Evolutionary conservation across 495 filamentous ascomycete genomes (phyloP).

Genomic region (Tuber brumale): DNA sequence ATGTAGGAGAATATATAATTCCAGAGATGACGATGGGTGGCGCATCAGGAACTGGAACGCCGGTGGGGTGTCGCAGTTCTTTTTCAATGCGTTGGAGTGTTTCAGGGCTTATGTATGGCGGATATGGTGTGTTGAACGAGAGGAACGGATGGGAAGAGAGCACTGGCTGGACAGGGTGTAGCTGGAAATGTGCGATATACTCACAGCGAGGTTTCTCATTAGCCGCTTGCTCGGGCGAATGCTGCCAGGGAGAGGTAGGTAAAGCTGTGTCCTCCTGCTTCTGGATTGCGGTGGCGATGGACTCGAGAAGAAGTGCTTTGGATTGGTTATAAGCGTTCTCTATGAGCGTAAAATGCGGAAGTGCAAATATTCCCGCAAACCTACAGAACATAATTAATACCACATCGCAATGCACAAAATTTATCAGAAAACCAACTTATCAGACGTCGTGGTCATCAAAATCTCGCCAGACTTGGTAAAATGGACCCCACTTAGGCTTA

Average conservation of each 20-base stretch:
- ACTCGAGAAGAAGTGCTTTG: conserved; percentile 61
- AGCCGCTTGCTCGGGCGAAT: conserved; percentile 53
- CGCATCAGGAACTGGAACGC: conserved; percentile 60
- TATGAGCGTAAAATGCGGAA: conserved; percentile 74
- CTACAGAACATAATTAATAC: conserved; percentile 30
- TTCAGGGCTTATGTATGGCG: conserved; percentile 42
- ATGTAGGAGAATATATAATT: conserved; percentile 87
- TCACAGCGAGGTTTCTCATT: conserved; percentile 72
- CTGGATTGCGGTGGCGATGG: conserved; percentile 59
- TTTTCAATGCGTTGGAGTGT: conserved; percentile 65
- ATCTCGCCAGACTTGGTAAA: conserved; percentile 68
- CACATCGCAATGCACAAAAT: conserved; percentile 3
- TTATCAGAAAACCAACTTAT: conserved; percentile 53
- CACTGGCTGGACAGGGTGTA: conserved; percentile 55
- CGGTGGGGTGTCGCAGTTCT: conserved; percentile 78
- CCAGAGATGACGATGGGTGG: conserved; percentile 75
- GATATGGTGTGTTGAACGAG: conserved; percentile 40
- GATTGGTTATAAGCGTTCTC: conserved; percentile 60
- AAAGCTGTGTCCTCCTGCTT: conserved; percentile 51
- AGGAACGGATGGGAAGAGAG: conserved; percentile 40
- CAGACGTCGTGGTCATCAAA: conserved; percentile 76
- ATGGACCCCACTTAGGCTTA: conserved; percentile 74
- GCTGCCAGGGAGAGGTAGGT: conserved; percentile 48
- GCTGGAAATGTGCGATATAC: conserved; percentile 78
- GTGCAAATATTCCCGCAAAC: conserved; percentile 76